Base-by-base conservation (phyloP, 2,329 filamentous ascomycete species). In the Remersonia thermophila region DNA sequence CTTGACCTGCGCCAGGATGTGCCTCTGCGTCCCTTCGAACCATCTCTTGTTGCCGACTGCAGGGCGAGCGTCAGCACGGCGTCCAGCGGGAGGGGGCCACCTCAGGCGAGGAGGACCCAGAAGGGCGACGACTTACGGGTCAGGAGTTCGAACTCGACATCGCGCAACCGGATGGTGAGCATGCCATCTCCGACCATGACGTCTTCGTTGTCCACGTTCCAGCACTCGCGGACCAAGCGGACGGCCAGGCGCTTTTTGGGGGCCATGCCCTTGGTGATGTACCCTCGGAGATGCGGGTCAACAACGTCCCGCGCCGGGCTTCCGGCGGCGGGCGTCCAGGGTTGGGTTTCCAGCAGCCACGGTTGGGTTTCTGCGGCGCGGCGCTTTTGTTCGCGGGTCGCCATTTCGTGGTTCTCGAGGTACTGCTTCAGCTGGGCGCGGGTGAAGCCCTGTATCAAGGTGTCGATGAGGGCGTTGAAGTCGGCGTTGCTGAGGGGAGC, bases 191-290 rank as follows among this genome's bases (percentile, higher is more conserved):
- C 56, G 14, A 62, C 56, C 11, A 61, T 47, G 12, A 67, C 49
- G 42, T 71, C 66, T 36, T 60, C 55, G 2, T 65, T 60, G 7
- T 62, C 57, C n/a, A 75, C 43, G 3, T 56, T 59, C 71, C 71
- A 76, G 39, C 59, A 62, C 16, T 60, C 52, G 10, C 59, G 58
- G 56, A 75, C 55, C 36, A 76, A 53, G 37, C 53, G 54, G 12
- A 64, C 42, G 1, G 55, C 63, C 9, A 64, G 47, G 18, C 44
- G 55, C 27, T 60, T 50, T 48, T 73, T 75, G 3, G 47, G 45
- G 11, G 47, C 45, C 26, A 46, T 52, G 2, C 39, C 39, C 11
- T 42, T 44, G 32, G 45, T 32, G 14, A 57, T 27, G 26, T 61
- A 59, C 15, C 54, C 55, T 17, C 44, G 44, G 15, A 60, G 39